Evolutionary conservation across 2,329 filamentous ascomycete genomes (phyloP), one percentile per base, ranked within the genome.

Genomic region (Leptographium lundbergii): DNA sequence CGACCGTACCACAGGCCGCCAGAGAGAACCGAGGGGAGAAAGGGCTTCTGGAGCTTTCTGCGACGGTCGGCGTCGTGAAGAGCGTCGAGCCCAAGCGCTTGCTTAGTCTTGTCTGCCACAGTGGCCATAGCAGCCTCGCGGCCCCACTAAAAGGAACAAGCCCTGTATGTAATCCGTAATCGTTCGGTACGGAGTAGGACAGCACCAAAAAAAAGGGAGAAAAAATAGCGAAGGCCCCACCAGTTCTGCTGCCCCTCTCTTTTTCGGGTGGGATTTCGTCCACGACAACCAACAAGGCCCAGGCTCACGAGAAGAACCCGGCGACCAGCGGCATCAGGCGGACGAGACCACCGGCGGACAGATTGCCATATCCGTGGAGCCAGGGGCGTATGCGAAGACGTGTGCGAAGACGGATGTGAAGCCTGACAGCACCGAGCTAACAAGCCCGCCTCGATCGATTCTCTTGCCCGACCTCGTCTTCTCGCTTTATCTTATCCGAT

Each of bases 31-130:
- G 45, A 52, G 29, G 51, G 36, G 25, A 59, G 67, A 57, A 65
- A 61, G 60, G 58, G 66, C n/a, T 68, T 70, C 32, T 65, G 66
- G 57, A 67, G 68, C 1, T 52, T 67, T 17, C 69, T 72, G 50
- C 63, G 66, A 22, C 53, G 60, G 34, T 13, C n/a, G 22, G 42
- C 19, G 11, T 4, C 11, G 39, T 45, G 17, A n/a, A 6, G 14
- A 42, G 5, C 14, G 19, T 2, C n/a, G 39, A 45, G 39, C n/a
- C 17, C 6, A 14, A 36, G 34, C 6, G 13, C 6, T 13, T 39
- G 14, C 14, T 39, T 39, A 39, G 36, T 13, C 13, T 39, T 10
- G 6, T 39, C 13, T 39, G 32, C 14, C 36, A 17, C 36, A 17
- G 36, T 39, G 14, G 36, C 36, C 36, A 29, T 14, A 27, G 58